A percentile compares a stretch with the other conserved stretches of the same genome.
Evolutionary conservation across 2,329 filamentous ascomycete genomes (phyloP).

Genomic region (Pseudogymnoascus sp.): DNA sequence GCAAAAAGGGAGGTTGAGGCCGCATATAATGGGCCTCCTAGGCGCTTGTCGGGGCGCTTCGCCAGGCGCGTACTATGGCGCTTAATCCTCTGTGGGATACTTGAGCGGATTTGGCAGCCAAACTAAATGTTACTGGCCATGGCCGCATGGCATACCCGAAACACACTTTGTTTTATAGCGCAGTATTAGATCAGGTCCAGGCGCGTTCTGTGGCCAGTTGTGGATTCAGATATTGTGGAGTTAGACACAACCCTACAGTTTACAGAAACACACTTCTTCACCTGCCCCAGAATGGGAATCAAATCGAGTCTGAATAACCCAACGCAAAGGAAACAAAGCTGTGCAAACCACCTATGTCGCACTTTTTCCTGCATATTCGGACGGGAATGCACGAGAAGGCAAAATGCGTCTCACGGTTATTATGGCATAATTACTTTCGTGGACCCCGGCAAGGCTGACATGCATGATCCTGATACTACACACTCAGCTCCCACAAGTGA

Average conservation of each 20-base stretch:
- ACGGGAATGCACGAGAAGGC: neutral
- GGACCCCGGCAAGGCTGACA: neutral
- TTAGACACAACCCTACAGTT: conserved; percentile 6
- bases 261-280: neutral
- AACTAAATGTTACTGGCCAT: neutral
- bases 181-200: conserved; percentile 1
- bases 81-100: neutral
- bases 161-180: conserved; percentile 7
- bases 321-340: neutral
- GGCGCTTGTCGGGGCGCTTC: conserved; percentile 1
- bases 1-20: neutral
- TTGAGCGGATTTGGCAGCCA: neutral
- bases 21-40: neutral
- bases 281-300: neutral
- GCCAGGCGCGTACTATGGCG: neutral
- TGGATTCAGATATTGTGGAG: conserved; percentile 7
- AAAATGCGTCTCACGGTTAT: neutral
- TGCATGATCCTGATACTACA: neutral
- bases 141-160: conserved; percentile 6
- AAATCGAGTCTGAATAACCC: neutral
- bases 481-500: neutral
- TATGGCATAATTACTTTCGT: neutral
- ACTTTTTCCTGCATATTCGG: neutral
- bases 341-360: neutral
- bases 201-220: neutral